Evolutionary conservation across 2,329 filamentous ascomycete genomes (phyloP), one percentile per base, ranked within the genome.

Genomic region (Pseudogymnoascus sp.): DNA sequence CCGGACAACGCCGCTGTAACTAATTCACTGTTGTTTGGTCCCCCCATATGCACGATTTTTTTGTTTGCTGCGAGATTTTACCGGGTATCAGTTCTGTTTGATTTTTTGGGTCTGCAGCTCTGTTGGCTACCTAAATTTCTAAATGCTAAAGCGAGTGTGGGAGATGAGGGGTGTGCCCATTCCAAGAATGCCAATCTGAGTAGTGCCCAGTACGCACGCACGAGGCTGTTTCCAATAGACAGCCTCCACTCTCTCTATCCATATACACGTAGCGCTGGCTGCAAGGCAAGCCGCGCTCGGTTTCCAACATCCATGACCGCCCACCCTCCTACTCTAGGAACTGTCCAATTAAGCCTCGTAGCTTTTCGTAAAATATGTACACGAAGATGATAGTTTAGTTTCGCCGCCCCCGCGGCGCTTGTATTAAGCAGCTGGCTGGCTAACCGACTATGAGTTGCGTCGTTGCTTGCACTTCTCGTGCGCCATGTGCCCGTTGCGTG

Each of bases 401-500:
- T 38, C n/a, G 8, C 23, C 33, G 58, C 58, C 35, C 58, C 58
- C 16, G 8, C 58, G 58, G 58, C 49, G 49, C 49, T 33, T 55
- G 49, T 55, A 55, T 55, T 55, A 33, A 55, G 16, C 25, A 55
- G 25, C 49, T 55, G 49, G 25, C 16, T 33, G 49, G n/a, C 37
- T 18, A 12, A 7, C 61, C 33, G 25, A 58, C 70, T 69, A 77
- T 63, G 76, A 78, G 67, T 77, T 80, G 67, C 83, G 79, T 70
- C 84, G 79, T 72, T 85, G 87, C 80, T 96, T 97, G 80, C 93
- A 97, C 77, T 97, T 97, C 72, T 96, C 92, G 75, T 96, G 91
- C 62, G 84, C 75, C 67, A 88, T 81, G 73, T 97, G 93, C 11
- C 93, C 93, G 72, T 97, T 97, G 65, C 92, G 84, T 49, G 93